Base-by-base conservation (phyloP, 2,329 filamentous ascomycete genomes). In the Metarhizium guizhouense region DNA sequence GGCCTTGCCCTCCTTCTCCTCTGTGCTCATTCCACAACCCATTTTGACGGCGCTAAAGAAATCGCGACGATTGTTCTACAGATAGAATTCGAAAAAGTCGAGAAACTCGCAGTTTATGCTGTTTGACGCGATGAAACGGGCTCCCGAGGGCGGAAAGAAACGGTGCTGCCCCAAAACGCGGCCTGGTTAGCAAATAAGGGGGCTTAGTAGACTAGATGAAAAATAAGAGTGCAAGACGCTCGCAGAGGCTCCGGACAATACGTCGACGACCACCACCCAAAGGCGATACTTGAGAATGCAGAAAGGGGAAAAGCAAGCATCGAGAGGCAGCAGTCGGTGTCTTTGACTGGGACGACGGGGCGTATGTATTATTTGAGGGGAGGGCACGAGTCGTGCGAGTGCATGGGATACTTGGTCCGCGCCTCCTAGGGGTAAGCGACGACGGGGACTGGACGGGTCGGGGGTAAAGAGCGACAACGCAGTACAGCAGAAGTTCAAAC, bases 1-100 rank as follows among this genome's bases (percentile, higher is more conserved):
- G 81, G 91, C 90, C 89, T 96, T 97, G 78, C 94, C 93, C 91
- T 97, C 94, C 87, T 96, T 96, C 79, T 97, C 94, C 81, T 97
- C 94, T 71, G 94, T 96, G 75, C 93, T 97, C 90, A 96, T 95
- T 77, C 93, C 93, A 76, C 94, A 99, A 85, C 94, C 94, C 94
- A 99, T 99, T 68, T 80, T 91, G 87, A 72, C 78, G 75, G 73
- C 65, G 58, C 11, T 38, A 16, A 10, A 42, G 7, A 11, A 6
- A 14, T 32, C 29, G 8, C 29, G 25, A 42, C 30, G 29, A 34
- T 42, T 11, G 36, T 36, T 25, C 4, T 47, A n/a, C 13, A 47
- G 47, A 53, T 10, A 48, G 7, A 32, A 40, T 56, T 52, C 11
- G 38, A 6, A 30, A 20, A 29, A 42, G 13, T 51, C 30, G 14